Evolutionary conservation across 1,139 yeast species (phyloP).

Genomic region (Yamadazyma sp.): DNA sequence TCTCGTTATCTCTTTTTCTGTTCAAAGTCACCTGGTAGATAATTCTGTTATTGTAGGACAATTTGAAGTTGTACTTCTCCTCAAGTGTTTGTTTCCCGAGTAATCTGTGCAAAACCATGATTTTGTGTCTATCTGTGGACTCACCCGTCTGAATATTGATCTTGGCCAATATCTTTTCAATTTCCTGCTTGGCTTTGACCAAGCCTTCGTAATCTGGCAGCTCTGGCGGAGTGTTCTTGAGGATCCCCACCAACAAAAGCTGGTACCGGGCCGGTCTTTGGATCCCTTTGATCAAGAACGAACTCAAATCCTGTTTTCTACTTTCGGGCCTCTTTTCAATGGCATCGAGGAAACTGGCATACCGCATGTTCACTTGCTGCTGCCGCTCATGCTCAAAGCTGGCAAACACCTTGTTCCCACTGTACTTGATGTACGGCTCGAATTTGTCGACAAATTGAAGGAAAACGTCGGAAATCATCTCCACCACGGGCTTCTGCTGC

Average conservation of each 20-base stretch:
- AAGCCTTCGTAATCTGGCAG: constrained; percentile 74
- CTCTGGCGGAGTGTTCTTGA: constrained; percentile 75
- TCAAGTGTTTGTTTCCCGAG: constrained; percentile 83
- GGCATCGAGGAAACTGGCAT: constrained; percentile 90
- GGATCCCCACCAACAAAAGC: constrained; percentile 74
- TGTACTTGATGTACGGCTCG: constrained; percentile 89
- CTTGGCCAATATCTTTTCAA: constrained; percentile 72
- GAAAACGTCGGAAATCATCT: constrained; percentile 83
- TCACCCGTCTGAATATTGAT: constrained; percentile 92
- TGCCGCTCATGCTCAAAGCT: constrained; percentile 95
- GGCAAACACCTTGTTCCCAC: constrained; percentile 96
- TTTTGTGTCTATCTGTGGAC: constrained; percentile 88
- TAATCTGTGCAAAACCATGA: constrained; percentile 78
- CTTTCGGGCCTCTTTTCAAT: constrained; percentile 88
- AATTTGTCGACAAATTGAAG: constrained; percentile 81
- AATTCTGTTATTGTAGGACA: constrained; percentile 80
- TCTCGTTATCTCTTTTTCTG: constrained; percentile 72
- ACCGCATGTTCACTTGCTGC: constrained; percentile 83
- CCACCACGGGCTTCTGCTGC: constrained; percentile 75
- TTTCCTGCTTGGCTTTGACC: constrained; percentile 70
- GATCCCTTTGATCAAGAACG: constrained; percentile 92
- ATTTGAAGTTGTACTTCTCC: constrained; percentile 55
- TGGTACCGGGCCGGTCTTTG: constrained; percentile 96
- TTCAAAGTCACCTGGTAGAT: constrained; percentile 72
- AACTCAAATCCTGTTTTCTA: constrained; percentile 85